Evolutionary conservation across 2,329 filamentous ascomycete genomes (phyloP), one percentile per base, ranked within the genome.

Genomic region (Arthrobotrys megalospora): DNA sequence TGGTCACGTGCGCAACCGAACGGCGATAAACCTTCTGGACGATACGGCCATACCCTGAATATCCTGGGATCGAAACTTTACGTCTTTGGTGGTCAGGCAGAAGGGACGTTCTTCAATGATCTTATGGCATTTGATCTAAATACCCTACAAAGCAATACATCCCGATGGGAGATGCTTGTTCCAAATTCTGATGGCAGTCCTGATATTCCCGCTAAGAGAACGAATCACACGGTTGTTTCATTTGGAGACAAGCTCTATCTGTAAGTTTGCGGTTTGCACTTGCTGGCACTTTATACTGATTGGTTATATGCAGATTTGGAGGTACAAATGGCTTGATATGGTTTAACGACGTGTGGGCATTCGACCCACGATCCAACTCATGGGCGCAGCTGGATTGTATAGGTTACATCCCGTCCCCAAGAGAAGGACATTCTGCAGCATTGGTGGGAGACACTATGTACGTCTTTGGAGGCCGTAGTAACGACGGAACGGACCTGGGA

Each of bases 291-390:
- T 24, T 48, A 16, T 28, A 45, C 47, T 58, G 50, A 68, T 45
- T 6, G n/a, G 48, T 28, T 28, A 34, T 47, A 19, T 64, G 1
- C 81, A 96, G 92, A n/a, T 99, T 99, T 83, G 96, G 96, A 81
- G 96, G 96, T 80, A 99, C 96, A 1, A 97, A 99, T 83, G 96
- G 96, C 47, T 90, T 94, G 70, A 91, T 93, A 82, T 99, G 96
- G 96, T 99, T 98, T 86, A 99, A 98, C 84, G 96, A 99, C 83
- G 96, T 99, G 58, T 99, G 96, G 96, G 93, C 91, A 65, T 99
- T 96, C 84, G 95, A 97, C 82, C 92, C 94, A 6, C 88, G 90
- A 69, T 86, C 89, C 53, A 97, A 97, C 84, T 86, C 88, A 70
- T 99, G 96, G 96, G 86, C 90, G 8, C 92, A 96, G 83, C 88